Evolutionary conservation across 2,329 filamentous ascomycete species (phyloP).

Genomic region (Fusarium algeriense): DNA sequence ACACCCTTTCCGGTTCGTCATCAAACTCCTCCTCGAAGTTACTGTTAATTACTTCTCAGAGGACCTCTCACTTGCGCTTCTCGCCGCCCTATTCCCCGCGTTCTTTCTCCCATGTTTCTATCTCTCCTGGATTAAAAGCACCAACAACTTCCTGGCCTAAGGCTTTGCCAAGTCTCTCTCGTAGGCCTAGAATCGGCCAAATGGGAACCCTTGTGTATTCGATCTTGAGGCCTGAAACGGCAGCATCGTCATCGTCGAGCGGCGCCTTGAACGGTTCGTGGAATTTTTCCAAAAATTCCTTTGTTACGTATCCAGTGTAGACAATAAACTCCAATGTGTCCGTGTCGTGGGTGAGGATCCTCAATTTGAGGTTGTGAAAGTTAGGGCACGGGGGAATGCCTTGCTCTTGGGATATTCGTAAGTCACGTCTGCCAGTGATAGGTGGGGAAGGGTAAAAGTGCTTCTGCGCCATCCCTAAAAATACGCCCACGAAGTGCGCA

Average conservation of each 20-base stretch:
- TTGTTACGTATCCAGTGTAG: conserved; percentile 63
- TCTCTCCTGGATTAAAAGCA: conserved; percentile 52
- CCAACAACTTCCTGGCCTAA: conserved; percentile 65
- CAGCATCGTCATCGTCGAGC: conserved; percentile 37
- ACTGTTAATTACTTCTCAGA: conserved; percentile 54
- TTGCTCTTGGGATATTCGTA: conserved; percentile 42
- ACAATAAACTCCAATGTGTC: conserved; percentile 64
- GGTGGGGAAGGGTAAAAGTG: conserved; percentile 59
- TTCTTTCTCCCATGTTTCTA: conserved; percentile 61
- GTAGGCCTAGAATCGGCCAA: conserved; percentile 67
- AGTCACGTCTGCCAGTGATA: conserved; percentile 40
- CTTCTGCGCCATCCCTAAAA: conserved; percentile 68
- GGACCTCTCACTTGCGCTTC: conserved; percentile 53
- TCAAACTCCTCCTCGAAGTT: neutral
- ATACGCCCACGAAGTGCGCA: conserved; percentile 63
- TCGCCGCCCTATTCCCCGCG: conserved; percentile 49
- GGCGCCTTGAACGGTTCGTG: conserved; percentile 60
- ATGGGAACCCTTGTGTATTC: conserved; percentile 62
- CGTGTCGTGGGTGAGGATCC: conserved; percentile 64
- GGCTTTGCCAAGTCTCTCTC: conserved; percentile 66
- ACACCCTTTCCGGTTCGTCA: neutral
- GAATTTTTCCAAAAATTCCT: conserved; percentile 63
- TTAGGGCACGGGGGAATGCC: conserved; percentile 45
- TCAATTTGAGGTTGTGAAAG: conserved; percentile 63
- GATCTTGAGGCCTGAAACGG: conserved; percentile 57